Conservation (phyloP, 2,329 filamentous ascomycete genomes). For the Pyrenochaeta sp. region DNA sequence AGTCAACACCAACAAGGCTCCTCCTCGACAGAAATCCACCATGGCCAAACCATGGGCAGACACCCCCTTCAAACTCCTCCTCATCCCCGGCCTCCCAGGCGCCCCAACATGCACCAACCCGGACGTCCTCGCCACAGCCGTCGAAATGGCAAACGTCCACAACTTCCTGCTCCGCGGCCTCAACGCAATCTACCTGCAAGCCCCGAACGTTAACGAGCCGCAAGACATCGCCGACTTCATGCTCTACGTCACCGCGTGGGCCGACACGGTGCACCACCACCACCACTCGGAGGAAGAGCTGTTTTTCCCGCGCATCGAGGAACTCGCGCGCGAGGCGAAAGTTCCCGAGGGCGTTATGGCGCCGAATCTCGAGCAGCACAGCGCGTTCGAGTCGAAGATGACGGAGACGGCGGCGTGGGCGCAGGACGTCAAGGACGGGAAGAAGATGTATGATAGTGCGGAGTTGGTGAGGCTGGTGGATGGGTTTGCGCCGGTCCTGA, state of each 20-base stretch:
- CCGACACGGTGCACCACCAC: constrained; percentile 47
- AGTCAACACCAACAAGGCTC: too few species aligned
- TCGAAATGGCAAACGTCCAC: constrained; percentile 46
- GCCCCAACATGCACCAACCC: not conserved
- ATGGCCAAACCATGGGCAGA: constrained; percentile 1
- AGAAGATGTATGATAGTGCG: constrained; percentile 13
- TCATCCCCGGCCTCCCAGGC: not conserved
- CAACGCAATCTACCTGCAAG: constrained; percentile 48
- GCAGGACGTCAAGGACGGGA: constrained; percentile 1
- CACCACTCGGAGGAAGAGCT: constrained; percentile 44
- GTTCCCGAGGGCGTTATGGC: constrained; percentile 33
- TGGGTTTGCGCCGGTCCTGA: constrained; percentile 20
- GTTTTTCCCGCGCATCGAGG: constrained; percentile 47
- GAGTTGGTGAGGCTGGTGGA: constrained; percentile 20
- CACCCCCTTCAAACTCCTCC: not conserved
- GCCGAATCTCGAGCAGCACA: constrained; percentile 44
- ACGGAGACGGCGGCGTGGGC: constrained; percentile 34
- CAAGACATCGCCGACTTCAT: constrained; percentile 36
- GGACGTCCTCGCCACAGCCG: constrained; percentile 14
- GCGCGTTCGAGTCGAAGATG: constrained; percentile 40
- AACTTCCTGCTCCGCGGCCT: constrained; percentile 47
- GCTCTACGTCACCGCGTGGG: constrained; percentile 42
- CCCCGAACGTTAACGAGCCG: constrained; percentile 20
- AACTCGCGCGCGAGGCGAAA: constrained; percentile 33
- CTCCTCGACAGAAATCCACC: too few species aligned